Percentiles rank a stretch among this genome's conserved stretches.
Evolutionary conservation across 73 alveolate species (phyloP).

Genomic region (Tetrahymena thermophila): DNA sequence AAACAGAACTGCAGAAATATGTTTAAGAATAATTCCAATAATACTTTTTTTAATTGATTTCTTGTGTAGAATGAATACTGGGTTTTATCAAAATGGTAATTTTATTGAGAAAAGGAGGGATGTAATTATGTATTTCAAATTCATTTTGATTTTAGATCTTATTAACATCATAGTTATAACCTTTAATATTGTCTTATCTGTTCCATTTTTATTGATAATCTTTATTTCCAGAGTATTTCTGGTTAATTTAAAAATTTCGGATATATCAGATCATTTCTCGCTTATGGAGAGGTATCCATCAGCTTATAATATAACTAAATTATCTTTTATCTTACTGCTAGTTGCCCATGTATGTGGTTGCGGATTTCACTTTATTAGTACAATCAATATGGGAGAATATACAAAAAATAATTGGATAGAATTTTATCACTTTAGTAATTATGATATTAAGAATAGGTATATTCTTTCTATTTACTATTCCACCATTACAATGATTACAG

Average conservation of each 20-base stretch:
- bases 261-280: background rate
- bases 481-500: background rate
- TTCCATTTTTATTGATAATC: background rate
- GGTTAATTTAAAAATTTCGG: background rate
- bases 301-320: background rate
- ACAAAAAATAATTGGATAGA: background rate
- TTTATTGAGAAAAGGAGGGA: background rate
- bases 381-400: background rate
- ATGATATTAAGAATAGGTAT: background rate
- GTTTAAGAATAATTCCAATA: background rate
- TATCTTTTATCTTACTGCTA: background rate
- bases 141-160: background rate
- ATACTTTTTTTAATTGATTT: background rate
- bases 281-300: background rate
- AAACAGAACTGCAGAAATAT: background rate
- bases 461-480: background rate
- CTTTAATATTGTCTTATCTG: background rate
- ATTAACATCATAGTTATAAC: background rate
- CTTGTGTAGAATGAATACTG: background rate
- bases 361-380: background rate
- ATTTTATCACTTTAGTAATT: background rate
- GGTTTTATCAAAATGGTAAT: background rate
- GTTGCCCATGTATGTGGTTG: background rate
- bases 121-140: background rate
- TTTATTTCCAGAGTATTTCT: background rate